These are phyloP conservation scores for Serendipita sp. DNA, from an alignment of 768 basidiomycete species.

Conservation along the genomic window DNA sequence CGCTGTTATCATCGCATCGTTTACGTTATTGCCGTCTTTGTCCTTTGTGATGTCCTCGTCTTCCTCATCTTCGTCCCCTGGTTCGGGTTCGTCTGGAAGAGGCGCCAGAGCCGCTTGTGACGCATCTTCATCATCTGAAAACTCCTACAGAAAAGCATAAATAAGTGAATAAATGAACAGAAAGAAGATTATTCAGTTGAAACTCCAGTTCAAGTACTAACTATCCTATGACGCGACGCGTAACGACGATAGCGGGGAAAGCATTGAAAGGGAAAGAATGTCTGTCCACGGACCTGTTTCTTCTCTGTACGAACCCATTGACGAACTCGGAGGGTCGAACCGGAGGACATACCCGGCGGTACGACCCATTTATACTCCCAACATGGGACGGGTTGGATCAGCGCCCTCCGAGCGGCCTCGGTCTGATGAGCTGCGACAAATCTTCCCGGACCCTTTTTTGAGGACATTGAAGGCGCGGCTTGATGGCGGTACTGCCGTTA, in stretches of 20 bases:
- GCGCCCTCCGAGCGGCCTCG: constrained; percentile 11
- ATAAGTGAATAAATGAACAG: constrained; percentile 6
- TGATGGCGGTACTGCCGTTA: no score
- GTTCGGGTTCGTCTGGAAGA: constrained; percentile 61
- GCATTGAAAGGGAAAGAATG: neutral
- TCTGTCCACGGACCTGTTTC: constrained; percentile 39
- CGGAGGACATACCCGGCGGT: constrained; percentile 38
- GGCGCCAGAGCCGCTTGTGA: constrained; percentile 68
- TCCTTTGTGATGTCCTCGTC: constrained; percentile 34
- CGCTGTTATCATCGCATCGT: constrained; percentile 18
- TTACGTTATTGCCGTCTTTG: constrained; percentile 38
- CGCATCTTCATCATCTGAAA: constrained; percentile 73
- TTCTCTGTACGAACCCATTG: constrained; percentile 75
- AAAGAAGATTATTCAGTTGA: neutral
- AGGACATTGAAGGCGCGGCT: no score
- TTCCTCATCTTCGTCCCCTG: constrained; percentile 47
- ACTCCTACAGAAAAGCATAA: constrained; percentile 41
- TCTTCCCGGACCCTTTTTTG: neutral
- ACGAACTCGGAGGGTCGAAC: constrained; percentile 47
- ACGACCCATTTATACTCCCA: constrained; percentile 69
- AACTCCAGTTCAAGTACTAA: constrained; percentile 5
- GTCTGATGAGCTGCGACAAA: constrained; percentile 5
- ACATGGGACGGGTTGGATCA: constrained; percentile 80
- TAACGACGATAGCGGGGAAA: no score
- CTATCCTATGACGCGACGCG: no score